Evolutionary conservation across 495 filamentous ascomycete species (phyloP).

Genomic region (Margaritispora aquatica): DNA sequence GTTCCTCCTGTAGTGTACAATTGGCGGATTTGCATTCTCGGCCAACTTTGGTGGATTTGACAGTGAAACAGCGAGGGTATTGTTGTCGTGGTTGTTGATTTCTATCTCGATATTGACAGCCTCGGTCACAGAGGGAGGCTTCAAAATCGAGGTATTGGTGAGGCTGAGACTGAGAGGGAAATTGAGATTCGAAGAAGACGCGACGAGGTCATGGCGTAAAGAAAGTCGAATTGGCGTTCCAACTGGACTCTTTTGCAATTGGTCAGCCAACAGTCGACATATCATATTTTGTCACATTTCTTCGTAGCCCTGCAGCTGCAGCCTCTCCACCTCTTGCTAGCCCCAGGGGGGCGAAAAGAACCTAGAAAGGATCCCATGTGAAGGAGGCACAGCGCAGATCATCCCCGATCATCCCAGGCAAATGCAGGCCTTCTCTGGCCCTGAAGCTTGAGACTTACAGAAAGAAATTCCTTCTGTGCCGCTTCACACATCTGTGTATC

Average conservation of each 20-base stretch:
- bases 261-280: background rate
- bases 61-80: no score
- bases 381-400: background rate
- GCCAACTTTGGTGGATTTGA: background rate
- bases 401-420: no score
- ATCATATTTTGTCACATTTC: no score
- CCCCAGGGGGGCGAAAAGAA: background rate
- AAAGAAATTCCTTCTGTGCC: conserved; percentile 9
- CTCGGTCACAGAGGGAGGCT: no score
- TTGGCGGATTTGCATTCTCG: background rate
- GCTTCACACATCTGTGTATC: conserved; percentile 9
- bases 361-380: no score
- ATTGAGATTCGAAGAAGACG: background rate
- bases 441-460: conserved; percentile 15
- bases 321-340: no score
- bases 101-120: no score
- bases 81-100: no score
- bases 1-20: background rate
- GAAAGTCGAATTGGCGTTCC: background rate
- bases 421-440: no score
- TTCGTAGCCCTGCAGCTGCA: no score
- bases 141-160: background rate
- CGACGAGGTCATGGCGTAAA: conserved; percentile 4
- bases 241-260: background rate
- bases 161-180: background rate